Percentiles rank a stretch among this genome's conserved stretches.
Evolutionary conservation across 75 land plant genomes (phyloP).

Genomic region (Pinus tabuliformis): DNA sequence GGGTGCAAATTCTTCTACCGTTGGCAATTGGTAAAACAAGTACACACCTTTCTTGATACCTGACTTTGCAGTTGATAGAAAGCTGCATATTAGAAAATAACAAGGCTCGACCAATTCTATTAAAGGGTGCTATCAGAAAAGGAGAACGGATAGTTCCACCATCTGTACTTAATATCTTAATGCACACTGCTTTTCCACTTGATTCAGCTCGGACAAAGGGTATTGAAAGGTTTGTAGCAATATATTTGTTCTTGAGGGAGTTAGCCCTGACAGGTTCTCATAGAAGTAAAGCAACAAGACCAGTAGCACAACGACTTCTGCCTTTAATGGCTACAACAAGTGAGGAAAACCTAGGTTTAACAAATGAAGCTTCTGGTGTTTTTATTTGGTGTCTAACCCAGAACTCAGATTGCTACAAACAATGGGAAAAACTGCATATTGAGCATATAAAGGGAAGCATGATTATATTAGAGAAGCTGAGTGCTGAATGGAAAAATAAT

Average conservation of each 20-base stretch:
- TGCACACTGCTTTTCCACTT: constrained; percentile 71
- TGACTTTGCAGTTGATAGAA: background rate
- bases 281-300: constrained; percentile 75
- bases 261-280: constrained; percentile 78
- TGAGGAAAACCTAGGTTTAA: constrained; percentile 55
- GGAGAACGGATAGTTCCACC: constrained; percentile 93
- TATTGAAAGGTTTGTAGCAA: constrained; percentile 83
- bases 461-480: constrained; percentile 43
- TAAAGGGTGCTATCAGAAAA: constrained; percentile 81
- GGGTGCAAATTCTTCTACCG: no score
- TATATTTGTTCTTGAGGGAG: constrained; percentile 81
- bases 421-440: no score
- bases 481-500: constrained; percentile 58
- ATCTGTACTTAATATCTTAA: constrained; percentile 52
- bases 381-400: no score
- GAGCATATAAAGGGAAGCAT: constrained; percentile 75
- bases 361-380: no score
- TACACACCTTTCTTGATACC: no score
- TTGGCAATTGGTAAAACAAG: no score
- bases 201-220: constrained; percentile 70
- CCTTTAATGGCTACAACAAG: constrained; percentile 40
- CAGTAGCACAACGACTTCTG: constrained; percentile 78
- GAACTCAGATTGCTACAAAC: no score
- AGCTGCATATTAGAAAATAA: constrained; percentile 35
- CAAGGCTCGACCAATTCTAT: constrained; percentile 65